phyloP scores from a whole-genome alignment of 78 protist genomes.

The Parvularia atlantis region DNA sequence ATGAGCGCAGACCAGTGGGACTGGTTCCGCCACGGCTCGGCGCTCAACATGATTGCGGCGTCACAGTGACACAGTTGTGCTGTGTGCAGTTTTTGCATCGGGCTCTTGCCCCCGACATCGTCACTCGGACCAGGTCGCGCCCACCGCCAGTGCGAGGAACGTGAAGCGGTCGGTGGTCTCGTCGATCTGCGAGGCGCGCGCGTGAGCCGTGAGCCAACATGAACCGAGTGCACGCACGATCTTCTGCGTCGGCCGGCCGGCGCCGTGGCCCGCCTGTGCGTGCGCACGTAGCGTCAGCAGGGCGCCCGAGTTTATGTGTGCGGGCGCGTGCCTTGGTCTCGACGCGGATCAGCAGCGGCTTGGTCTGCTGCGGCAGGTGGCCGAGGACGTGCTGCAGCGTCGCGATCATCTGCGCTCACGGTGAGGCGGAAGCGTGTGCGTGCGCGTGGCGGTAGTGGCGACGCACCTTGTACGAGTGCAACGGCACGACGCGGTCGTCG shows the following conservation, averaged over 20 bases:
- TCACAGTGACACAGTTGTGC: too few relatives aligned
- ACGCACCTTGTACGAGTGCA: conserved; percentile 82
- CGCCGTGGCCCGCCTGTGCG: conserved; percentile 10
- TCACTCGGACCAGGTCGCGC: neutral
- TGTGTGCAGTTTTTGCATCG: too few relatives aligned
- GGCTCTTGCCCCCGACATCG: too few relatives aligned
- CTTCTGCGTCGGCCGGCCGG: conserved; percentile 17
- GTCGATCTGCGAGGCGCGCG: neutral
- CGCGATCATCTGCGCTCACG: too few relatives aligned
- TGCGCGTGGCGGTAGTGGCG: too few relatives aligned
- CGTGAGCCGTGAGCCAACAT: neutral
- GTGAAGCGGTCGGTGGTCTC: neutral
- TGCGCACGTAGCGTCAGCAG: too few relatives aligned
- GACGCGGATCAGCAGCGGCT: conserved; percentile 55
- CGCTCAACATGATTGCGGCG: conserved; percentile 57
- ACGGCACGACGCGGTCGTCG: conserved; percentile 89
- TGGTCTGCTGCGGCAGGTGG: conserved; percentile 12
- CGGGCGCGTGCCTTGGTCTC: too few relatives aligned
- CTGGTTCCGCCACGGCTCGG: conserved; percentile 82
- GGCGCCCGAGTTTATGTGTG: too few relatives aligned
- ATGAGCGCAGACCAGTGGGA: conserved; percentile 69
- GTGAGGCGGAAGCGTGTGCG: too few relatives aligned
- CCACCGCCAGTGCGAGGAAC: neutral
- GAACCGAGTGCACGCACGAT: neutral
- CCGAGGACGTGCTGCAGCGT: conserved; percentile 39